Evolutionary conservation across 2,329 filamentous ascomycete genomes (phyloP), one percentile per base, ranked within the genome.

Genomic region (Tolypocladium tundrense): DNA sequence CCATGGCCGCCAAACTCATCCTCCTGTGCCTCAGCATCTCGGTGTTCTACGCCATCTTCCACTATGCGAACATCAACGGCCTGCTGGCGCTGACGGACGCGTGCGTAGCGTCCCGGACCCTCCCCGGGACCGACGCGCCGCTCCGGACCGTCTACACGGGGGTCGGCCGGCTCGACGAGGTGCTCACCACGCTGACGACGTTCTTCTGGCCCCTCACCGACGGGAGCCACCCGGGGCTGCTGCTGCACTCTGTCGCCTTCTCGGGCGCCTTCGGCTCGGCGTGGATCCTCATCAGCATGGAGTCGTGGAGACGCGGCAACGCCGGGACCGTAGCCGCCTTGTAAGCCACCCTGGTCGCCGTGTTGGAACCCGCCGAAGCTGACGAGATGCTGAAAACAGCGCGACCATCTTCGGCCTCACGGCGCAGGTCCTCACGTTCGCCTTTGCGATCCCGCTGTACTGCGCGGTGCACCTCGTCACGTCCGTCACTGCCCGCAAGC

Each of bases 171-270:
- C 19, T 60, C n/a, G 63, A 64, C 50, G 42, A 57, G 42, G 51
- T 60, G 3, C 57, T 63, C 33, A 56, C 61, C 27, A 50, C 50
- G 16, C 56, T 64, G 56, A 62, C 61, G n/a, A 42, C 55, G 41
- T 61, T 63, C 56, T 64, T 64, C 57, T 64, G 62, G 62, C 56
- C 60, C 40, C 24, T 60, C 7, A 27, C 59, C n/a, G 56, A 62
- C 3, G 57, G 56, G 0, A 57, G 37, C 24, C 58, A 60, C 39
- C 60, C 62, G 9, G 61, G 35, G 9, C 39, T 64, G 54, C 52
- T 61, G n/a, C 57, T 65, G 39, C 62, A 65, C 39, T 58, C 60
- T 1, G 16, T 64, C 48, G 62, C 60, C 10, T 63, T 65, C 24
- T 60, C 62, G 14, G 63, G 63, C 37, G 58, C 62, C 2, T 64